Evolutionary conservation across 192 early-diverging fungal species (phyloP), one percentile per base, ranked within the genome.

Genomic region (Gryganskiella cystojenkinii): DNA sequence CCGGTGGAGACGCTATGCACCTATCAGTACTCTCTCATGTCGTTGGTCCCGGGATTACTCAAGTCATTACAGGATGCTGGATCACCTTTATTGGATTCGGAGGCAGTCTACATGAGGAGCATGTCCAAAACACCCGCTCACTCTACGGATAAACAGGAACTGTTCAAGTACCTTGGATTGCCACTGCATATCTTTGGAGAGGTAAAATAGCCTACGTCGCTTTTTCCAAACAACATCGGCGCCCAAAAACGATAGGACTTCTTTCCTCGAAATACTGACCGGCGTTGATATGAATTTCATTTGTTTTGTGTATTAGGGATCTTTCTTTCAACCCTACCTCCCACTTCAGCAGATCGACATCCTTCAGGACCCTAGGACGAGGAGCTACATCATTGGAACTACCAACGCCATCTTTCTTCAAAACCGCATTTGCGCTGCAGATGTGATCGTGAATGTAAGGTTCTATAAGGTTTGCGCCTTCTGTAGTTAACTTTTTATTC

Each of bases 261-360:
- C n/a, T n/a, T n/a, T n/a, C n/a, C n/a, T n/a, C n/a, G n/a, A n/a
- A 8, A 22, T 27, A 8, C 46, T 47, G 46, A 64, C 19, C 11
- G n/a, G 28, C 61, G 24, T 10, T 10, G n/a, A 24, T 22, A 49
- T 60, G n/a, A n/a, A n/a, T n/a, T n/a, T n/a, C n/a, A 33, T 27
- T 11, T 58, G 46, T 51, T 53, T 22, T 17, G 14, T 45, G 8
- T 42, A 24, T 40, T 46, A 92, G 88, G 92, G 90, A 2, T 87
- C 84, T 1, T 93, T 94, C 56, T 94, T 92, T 63, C 93, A 93
- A 55, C 93, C 93, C 14, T 94, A 94, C 67, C 83, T 94, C 55
- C 93, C 93, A 15, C 71, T 94, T 9, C 93, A 94, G 61, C 93
- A 94, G 71, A 92, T 94, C 46, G 91, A 94, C 54, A 90, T 94